A percentile compares a stretch with the other conserved stretches of the same genome.
These are phyloP conservation scores for Starmerella lactis-condensi DNA, from an alignment of 805 yeast species.

Conservation along the genomic window DNA sequence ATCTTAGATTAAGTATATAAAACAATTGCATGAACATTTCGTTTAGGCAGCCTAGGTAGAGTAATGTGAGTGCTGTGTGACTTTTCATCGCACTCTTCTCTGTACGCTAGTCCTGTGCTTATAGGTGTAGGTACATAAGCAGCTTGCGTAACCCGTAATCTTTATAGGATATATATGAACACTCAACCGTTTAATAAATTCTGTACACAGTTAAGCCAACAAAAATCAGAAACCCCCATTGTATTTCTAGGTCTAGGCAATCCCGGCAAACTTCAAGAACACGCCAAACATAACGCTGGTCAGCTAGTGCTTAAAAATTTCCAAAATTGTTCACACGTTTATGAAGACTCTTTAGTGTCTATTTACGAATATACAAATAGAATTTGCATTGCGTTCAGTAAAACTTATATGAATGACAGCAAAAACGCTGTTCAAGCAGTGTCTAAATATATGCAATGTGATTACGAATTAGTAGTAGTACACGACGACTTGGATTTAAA, in stretches of 20 bases:
- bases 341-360: too few species aligned
- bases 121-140: too few species aligned
- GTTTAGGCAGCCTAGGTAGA: too few species aligned
- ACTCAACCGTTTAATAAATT: slow-evolving; percentile 15
- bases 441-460: slow-evolving; percentile 16
- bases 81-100: too few species aligned
- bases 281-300: slow-evolving; percentile 68
- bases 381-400: slow-evolving; percentile 33
- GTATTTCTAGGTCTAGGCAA: slow-evolving; percentile 43
- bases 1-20: too few species aligned
- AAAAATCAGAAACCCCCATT: slow-evolving; percentile 8
- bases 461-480: slow-evolving; percentile 30
- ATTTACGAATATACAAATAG: slow-evolving; percentile 5
- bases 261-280: slow-evolving; percentile 42
- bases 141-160: too few species aligned
- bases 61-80: too few species aligned
- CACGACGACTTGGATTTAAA: slow-evolving; percentile 64
- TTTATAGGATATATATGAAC: too few species aligned
- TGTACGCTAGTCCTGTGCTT: too few species aligned
- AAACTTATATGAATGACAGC: slow-evolving; percentile 49
- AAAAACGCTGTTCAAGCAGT: slow-evolving; percentile 33
- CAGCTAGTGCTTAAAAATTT: slow-evolving; percentile 37
- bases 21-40: too few species aligned
- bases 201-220: slow-evolving; percentile 6
- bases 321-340: too few species aligned